phyloP scores from a whole-genome alignment of 2,329 filamentous ascomycete genomes.

The Pezicula carpinea region DNA sequence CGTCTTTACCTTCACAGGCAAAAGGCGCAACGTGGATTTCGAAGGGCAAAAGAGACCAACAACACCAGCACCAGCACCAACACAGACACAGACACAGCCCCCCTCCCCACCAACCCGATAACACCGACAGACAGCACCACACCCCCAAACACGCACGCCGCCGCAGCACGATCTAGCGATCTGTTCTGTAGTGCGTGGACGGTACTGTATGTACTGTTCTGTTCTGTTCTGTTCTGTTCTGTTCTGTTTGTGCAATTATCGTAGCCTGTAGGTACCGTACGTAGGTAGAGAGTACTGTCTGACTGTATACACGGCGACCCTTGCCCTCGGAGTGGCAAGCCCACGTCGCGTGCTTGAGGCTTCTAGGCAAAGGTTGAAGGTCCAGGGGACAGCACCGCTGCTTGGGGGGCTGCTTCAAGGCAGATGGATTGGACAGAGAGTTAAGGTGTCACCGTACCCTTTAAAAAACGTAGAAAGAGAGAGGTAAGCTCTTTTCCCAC shows the following conservation, averaged over 20 bases:
- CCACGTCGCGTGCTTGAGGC: neutral
- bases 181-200: no score
- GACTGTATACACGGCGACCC: neutral
- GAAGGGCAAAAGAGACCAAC: neutral
- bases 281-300: no score
- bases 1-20: neutral
- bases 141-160: no score
- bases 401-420: conserved; percentile 2
- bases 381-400: neutral
- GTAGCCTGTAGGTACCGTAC: no score
- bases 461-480: conserved; percentile 1
- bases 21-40: neutral
- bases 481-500: conserved; percentile 13
- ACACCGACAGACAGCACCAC: no score
- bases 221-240: neutral
- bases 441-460: conserved; percentile 32
- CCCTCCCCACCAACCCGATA: neutral
- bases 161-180: no score
- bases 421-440: conserved; percentile 12
- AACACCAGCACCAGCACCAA: neutral
- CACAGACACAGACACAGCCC: neutral
- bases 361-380: no score
- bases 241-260: neutral
- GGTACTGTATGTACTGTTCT: neutral
- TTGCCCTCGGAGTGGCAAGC: neutral